phyloP scores from a whole-genome alignment of 192 early-diverging fungal species.

The Podila minutissima region DNA sequence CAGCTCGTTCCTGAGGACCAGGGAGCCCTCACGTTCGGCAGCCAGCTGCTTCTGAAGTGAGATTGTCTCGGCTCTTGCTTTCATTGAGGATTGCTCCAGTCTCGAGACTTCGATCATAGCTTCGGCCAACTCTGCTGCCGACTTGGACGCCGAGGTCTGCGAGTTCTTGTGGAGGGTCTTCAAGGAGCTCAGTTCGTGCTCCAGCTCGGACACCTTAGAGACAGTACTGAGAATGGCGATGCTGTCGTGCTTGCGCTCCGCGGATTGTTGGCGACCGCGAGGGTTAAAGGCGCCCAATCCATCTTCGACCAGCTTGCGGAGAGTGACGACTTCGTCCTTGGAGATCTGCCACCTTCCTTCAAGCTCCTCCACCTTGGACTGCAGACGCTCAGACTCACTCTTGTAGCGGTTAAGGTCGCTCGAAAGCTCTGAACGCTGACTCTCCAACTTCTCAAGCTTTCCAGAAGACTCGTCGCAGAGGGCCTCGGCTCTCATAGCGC shows the following conservation, averaged over 20 bases:
- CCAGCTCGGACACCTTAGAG: slow-evolving; percentile 50
- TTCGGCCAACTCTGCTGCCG: slow-evolving; percentile 52
- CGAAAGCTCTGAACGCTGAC: slow-evolving; percentile 38
- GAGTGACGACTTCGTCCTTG: slow-evolving; percentile 53
- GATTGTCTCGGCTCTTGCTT: slow-evolving; percentile 55
- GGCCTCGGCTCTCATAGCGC: slow-evolving; percentile 45
- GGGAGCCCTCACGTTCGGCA: slow-evolving; percentile 42
- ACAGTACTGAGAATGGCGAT: slow-evolving; percentile 43
- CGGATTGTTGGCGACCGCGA: slow-evolving; percentile 12
- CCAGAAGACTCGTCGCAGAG: slow-evolving; percentile 47
- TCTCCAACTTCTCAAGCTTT: slow-evolving; percentile 49
- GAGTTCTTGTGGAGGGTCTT: slow-evolving; percentile 34
- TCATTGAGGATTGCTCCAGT: slow-evolving; percentile 58
- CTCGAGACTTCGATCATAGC: slow-evolving; percentile 55
- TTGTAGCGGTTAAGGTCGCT: slow-evolving; percentile 35
- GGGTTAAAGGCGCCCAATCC: slow-evolving; percentile 52
- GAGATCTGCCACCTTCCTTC: slow-evolving; percentile 52
- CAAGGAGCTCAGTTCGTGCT: slow-evolving; percentile 52
- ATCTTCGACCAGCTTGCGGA: slow-evolving; percentile 56
- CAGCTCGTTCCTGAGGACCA: slow-evolving; percentile 35
- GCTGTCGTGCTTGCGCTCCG: slow-evolving; percentile 45
- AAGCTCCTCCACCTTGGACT: slow-evolving; percentile 48
- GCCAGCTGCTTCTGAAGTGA: slow-evolving; percentile 51
- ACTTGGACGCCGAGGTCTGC: slow-evolving; percentile 35
- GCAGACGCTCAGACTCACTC: slow-evolving; percentile 47